A percentile compares a stretch with the other conserved stretches of the same genome.
Conservation (phyloP, 352 stramenopile species). For the Pelagophyceae sp. region DNA sequence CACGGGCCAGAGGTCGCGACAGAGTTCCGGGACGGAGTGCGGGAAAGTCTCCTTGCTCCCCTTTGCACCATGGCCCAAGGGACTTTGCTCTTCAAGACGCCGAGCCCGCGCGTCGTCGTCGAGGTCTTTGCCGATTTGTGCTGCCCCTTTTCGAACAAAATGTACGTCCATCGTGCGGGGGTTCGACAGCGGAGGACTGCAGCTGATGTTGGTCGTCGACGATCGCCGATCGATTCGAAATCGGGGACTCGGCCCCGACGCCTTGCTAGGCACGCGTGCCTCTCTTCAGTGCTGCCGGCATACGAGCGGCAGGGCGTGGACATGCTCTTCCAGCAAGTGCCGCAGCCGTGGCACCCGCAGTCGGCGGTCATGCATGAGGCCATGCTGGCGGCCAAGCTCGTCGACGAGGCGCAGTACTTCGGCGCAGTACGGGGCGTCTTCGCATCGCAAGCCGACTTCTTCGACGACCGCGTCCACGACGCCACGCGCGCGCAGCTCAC, state of each 20-base stretch:
- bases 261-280: no score
- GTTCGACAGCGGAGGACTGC: no score
- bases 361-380: constrained; percentile 32
- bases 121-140: constrained; percentile 32
- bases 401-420: constrained; percentile 20
- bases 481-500: constrained; percentile 24
- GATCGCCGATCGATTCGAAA: no score
- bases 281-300: constrained; percentile 17
- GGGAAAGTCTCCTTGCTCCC: no score
- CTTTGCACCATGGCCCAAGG: no score
- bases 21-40: no score
- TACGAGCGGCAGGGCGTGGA: constrained; percentile 4
- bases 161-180: no score
- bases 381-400: constrained; percentile 10
- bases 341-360: constrained; percentile 37
- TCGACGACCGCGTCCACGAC: constrained; percentile 21
- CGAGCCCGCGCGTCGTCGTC: constrained; percentile 15
- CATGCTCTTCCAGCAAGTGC: constrained; percentile 31
- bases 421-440: background rate
- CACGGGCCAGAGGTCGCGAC: no score
- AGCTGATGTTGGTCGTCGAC: no score
- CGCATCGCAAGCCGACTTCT: constrained; percentile 17
- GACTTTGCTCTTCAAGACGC: background rate
- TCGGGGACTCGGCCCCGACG: no score
- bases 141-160: constrained; percentile 31